Evolutionary conservation across 768 basidiomycete species (phyloP), one percentile per base, ranked within the genome.

Genomic region (Mycena filopes): DNA sequence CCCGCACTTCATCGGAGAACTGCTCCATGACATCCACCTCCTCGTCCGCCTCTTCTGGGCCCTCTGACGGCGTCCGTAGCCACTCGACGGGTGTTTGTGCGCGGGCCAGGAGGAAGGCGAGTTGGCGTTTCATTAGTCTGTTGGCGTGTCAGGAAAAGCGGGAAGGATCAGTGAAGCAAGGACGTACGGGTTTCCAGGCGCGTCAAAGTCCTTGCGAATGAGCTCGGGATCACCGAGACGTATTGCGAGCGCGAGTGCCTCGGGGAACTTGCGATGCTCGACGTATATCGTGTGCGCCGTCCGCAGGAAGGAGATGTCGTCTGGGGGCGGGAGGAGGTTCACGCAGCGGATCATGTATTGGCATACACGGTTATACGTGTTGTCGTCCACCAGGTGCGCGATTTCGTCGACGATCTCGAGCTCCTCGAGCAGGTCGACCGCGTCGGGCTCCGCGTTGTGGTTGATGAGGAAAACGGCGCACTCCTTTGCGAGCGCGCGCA

Each of bases 391-490:
- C 45, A 96, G 79, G 13, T 87, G 81, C 20, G 86, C 83, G 68
- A 98, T 89, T 72, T 87, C 86, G 65, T 89, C 85, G 26, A 98
- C 90, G 69, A 93, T 92, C 76, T 99, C 98, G 70, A 99, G 79
- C 72, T 98, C 98, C 72, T 98, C 90, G 63, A 99, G 80, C 36
- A 99, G 82, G 80, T 99, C 98, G 33, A 99, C 96, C 0, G 97
- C 98, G 75, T 99, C 98, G 31, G 96, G 96, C 77, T 99, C 98
- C 12, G 96, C 98, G 73, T 99, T 98, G 76, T 99, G 98, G 20
- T 84, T 83, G 16, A 99, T 81, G 68, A 99, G 84, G 83, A 99
- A 99, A 15, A 83, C 89, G 9, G 96, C 93, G 72, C 98, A 94
- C 72, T 94, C 87, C 63, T 92, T 82, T 0, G 92, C 94, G 55